Evolutionary conservation across 1,139 yeast species (phyloP).

Genomic region (Saccharomyces hybrid): DNA sequence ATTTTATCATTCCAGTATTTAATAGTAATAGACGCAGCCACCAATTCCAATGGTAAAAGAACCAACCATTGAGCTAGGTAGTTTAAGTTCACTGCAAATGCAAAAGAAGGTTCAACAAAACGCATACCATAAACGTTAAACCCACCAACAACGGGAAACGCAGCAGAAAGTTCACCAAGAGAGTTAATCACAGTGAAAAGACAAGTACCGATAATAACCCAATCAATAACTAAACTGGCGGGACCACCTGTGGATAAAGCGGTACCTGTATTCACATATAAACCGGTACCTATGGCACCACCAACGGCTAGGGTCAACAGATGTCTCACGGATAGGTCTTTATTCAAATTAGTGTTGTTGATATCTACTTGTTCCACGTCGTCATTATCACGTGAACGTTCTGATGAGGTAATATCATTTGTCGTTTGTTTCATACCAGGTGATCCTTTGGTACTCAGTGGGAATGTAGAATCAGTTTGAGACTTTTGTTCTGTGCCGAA

Average conservation of each 20-base stretch:
- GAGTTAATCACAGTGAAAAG: slow-evolving; percentile 64
- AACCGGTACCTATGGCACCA: slow-evolving; percentile 71
- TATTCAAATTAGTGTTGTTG: slow-evolving; percentile 26
- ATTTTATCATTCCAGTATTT: slow-evolving; percentile 53
- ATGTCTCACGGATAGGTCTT: slow-evolving; percentile 54
- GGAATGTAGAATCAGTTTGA: not conserved
- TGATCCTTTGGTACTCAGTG: not conserved
- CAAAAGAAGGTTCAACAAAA: slow-evolving; percentile 64
- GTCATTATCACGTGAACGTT: not conserved
- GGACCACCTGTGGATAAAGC: slow-evolving; percentile 65
- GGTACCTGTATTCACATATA: slow-evolving; percentile 57
- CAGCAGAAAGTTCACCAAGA: slow-evolving; percentile 59
- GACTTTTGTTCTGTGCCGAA: not conserved
- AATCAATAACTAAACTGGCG: slow-evolving; percentile 52
- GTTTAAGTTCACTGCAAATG: slow-evolving; percentile 69
- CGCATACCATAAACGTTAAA: slow-evolving; percentile 59
- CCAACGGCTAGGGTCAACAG: slow-evolving; percentile 84
- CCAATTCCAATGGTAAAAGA: slow-evolving; percentile 62
- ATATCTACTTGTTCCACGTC: slow-evolving; percentile 8
- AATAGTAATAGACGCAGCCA: slow-evolving; percentile 63
- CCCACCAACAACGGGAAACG: slow-evolving; percentile 66
- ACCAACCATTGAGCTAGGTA: slow-evolving; percentile 65
- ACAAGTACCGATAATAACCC: slow-evolving; percentile 42
- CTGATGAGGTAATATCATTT: not conserved
- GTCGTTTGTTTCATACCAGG: not conserved